Conservation (phyloP, 768 basidiomycete species). For the Suillus sp. region DNA sequence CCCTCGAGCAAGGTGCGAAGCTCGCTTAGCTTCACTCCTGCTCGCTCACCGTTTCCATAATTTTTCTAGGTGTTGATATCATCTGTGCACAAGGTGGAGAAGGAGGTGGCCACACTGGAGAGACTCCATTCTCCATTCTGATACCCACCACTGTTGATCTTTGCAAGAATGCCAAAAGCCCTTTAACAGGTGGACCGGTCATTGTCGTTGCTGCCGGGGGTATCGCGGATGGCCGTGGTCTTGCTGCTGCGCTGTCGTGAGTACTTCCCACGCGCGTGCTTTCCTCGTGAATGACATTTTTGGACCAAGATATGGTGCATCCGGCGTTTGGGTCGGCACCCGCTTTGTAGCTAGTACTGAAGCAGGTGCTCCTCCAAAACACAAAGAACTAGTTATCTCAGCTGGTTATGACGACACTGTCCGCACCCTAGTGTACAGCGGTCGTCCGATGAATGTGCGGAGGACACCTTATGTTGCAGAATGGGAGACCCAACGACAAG, state of each 20-base stretch:
- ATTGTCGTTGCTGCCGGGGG: conserved; percentile 85
- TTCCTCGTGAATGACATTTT: background rate
- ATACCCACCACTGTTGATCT: conserved; percentile 82
- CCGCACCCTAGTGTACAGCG: conserved; percentile 74
- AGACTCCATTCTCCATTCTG: conserved; percentile 77
- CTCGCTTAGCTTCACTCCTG: background rate
- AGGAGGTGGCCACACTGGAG: conserved; percentile 88
- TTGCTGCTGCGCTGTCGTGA: conserved; percentile 74
- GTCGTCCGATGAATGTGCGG: conserved; percentile 80
- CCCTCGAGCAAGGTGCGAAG: conserved; percentile 63
- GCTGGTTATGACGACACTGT: conserved; percentile 77
- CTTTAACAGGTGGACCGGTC: conserved; percentile 76
- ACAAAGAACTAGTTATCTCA: conserved; percentile 66
- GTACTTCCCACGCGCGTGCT: conserved; percentile 11
- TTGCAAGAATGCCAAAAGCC: conserved; percentile 68
- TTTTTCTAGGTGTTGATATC: conserved; percentile 71
- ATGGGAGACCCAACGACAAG: conserved; percentile 67
- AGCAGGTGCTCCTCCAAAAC: conserved; percentile 73
- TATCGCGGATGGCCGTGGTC: conserved; percentile 79
- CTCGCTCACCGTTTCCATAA: background rate
- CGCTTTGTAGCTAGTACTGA: conserved; percentile 83
- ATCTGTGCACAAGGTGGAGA: conserved; percentile 90
- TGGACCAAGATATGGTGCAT: conserved; percentile 66
- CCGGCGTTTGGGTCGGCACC: conserved; percentile 88
- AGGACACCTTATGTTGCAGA: conserved; percentile 77